Evolutionary conservation across 179 eudicot species (phyloP), one percentile per base, ranked within the genome.

Genomic region (Carnegiea gigantea): DNA sequence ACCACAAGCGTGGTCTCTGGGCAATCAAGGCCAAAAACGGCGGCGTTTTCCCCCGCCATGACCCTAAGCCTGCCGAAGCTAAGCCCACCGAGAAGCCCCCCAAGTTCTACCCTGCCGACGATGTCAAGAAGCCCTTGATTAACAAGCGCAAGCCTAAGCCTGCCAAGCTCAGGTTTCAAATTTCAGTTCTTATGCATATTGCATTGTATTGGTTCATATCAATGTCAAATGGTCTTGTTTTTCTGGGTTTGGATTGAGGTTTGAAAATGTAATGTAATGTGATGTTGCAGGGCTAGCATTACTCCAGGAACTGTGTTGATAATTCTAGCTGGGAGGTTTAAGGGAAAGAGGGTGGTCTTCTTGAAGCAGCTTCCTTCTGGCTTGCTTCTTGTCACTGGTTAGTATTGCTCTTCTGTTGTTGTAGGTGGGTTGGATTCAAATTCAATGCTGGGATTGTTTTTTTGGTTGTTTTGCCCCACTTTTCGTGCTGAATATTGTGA

Each of bases 21-120:
- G 98, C 98, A 0, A 93, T 95, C 86, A 95, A 95, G 82, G 95
- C 92, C 73, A 95, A 89, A 48, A 91, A 94, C 78, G 99, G 99
- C 51, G 99, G 99, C 80, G 86, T 79, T 14, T 95, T 95, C 86
- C 98, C 98, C 12, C 77, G 70, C 6, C 99, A 95, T 83, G 91
- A 89, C 36, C 86, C 85, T 57, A 89, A 91, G 53, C 51, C 90
- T 8, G 89, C 85, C 5, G 88, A 71, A 2, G 36, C 86, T 0
- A 43, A 73, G 0, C 17, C 90, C 0, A 82, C 82, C 6, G 93
- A 70, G 73, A 92, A 92, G 82, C 76, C 90, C 0, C 87, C 95
- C 1, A 95, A 93, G 86, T 95, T 88, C 43, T 95, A 95, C 82
- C 98, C 98, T 6, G 98, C 98, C 44, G 98, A 95, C 51, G 98